phyloP scores from a whole-genome alignment of 352 stramenopile species.

The Phytopythium aichiense region DNA sequence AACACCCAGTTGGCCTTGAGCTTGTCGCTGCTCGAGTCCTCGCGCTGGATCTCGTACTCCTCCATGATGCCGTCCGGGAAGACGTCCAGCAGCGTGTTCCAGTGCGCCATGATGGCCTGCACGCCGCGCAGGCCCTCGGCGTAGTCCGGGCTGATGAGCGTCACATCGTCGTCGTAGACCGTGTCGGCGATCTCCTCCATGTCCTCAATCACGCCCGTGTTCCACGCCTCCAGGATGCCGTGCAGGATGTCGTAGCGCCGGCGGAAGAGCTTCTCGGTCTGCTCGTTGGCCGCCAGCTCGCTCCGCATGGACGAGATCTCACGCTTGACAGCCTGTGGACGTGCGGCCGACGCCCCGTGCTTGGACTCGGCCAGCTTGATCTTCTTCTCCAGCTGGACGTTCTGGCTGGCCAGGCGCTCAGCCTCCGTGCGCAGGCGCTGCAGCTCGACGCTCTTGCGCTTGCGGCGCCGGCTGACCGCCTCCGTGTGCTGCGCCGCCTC shows the following conservation, averaged over 20 bases:
- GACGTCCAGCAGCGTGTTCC: constrained; percentile 58
- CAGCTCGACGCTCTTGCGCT: constrained; percentile 55
- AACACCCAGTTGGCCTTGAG: constrained; percentile 76
- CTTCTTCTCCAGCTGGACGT: constrained; percentile 31
- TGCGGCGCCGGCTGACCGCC: constrained; percentile 30
- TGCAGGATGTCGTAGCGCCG: constrained; percentile 71
- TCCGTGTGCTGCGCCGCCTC: constrained; percentile 7
- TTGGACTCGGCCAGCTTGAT: constrained; percentile 24
- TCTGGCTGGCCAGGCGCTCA: constrained; percentile 11
- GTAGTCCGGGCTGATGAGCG: constrained; percentile 61
- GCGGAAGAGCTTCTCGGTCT: constrained; percentile 53
- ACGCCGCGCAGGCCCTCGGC: constrained; percentile 57
- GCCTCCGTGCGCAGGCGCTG: constrained; percentile 16
- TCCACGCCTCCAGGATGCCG: constrained; percentile 74
- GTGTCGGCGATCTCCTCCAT: constrained; percentile 76
- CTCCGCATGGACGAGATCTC: constrained; percentile 16
- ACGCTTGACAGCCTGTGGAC: constrained; percentile 5
- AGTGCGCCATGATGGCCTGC: constrained; percentile 70
- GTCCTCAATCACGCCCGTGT: constrained; percentile 78
- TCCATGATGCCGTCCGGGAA: constrained; percentile 84
- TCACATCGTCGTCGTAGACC: constrained; percentile 73
- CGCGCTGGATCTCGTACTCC: constrained; percentile 70
- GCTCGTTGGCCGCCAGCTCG: constrained; percentile 25
- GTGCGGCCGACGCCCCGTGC: constrained; percentile 5
- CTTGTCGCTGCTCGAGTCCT: constrained; percentile 50